Evolutionary conservation across 768 basidiomycete genomes (phyloP).

Genomic region (Clathrus columnatus): DNA sequence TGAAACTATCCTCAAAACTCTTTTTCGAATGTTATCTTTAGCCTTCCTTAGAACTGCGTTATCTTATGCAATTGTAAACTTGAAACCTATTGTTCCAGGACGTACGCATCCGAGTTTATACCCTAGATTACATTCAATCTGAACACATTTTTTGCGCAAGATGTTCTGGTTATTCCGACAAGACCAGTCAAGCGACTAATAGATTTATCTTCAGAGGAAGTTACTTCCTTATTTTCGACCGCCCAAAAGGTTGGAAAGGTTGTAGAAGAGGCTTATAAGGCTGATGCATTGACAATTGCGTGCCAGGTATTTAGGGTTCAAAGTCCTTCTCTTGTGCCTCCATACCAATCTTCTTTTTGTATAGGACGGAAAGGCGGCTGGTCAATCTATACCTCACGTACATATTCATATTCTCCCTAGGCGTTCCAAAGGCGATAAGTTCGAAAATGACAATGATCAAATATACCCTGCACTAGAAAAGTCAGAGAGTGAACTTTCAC

Average conservation of each 20-base stretch:
- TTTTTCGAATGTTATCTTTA: background rate
- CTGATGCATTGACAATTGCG: slow-evolving; percentile 78
- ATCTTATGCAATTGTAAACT: slow-evolving; percentile 84
- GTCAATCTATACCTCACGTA: slow-evolving; percentile 85
- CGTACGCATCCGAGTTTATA: slow-evolving; percentile 43
- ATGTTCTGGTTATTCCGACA: slow-evolving; percentile 50
- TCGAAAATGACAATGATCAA: slow-evolving; percentile 55
- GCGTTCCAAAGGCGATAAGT: slow-evolving; percentile 56
- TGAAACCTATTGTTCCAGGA: slow-evolving; percentile 89
- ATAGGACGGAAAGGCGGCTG: slow-evolving; percentile 82
- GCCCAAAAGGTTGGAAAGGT: slow-evolving; percentile 72
- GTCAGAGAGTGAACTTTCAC: slow-evolving; percentile 43
- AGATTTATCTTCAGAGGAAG: slow-evolving; percentile 47
- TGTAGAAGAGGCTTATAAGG: slow-evolving; percentile 75
- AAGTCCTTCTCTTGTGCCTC: background rate
- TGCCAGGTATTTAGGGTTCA: slow-evolving; percentile 60
- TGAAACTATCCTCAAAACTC: background rate
- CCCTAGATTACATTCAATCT: slow-evolving; percentile 3
- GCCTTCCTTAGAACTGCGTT: slow-evolving; percentile 52
- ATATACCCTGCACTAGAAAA: slow-evolving; percentile 73
- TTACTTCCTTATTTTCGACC: slow-evolving; percentile 70
- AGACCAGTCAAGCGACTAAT: slow-evolving; percentile 40
- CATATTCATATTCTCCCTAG: slow-evolving; percentile 93
- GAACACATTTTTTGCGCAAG: slow-evolving; percentile 29
- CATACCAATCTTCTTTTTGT: slow-evolving; percentile 13